phyloP scores from a whole-genome alignment of 306 rosid species.

The Canavalia gladiata region DNA sequence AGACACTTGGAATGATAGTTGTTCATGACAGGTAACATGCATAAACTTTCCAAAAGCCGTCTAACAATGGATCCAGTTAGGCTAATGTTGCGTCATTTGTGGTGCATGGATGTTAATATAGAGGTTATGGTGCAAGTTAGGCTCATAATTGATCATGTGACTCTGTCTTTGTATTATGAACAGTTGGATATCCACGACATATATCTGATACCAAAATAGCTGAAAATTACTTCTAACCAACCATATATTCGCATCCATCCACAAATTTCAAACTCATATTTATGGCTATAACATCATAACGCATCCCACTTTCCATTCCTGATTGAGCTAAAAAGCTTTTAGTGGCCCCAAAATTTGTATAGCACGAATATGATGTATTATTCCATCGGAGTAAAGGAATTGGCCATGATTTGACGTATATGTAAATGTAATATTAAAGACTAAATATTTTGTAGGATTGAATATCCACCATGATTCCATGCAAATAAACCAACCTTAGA shows the following conservation, averaged over 20 bases:
- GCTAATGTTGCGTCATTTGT: slow-evolving; percentile 30
- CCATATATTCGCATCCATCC: slow-evolving; percentile 22
- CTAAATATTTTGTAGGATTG: not conserved
- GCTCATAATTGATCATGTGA: slow-evolving; percentile 32
- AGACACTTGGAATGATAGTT: slow-evolving; percentile 3
- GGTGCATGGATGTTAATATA: slow-evolving; percentile 4
- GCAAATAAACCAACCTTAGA: slow-evolving; percentile 5
- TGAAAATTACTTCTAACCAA: slow-evolving; percentile 41
- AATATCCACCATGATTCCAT: not conserved
- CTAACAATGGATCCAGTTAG: not conserved
- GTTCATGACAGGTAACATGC: slow-evolving; percentile 13
- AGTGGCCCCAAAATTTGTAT: slow-evolving; percentile 33
- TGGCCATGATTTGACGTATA: slow-evolving; percentile 3
- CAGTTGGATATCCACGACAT: not conserved
- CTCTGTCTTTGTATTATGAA: not conserved
- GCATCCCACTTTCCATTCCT: slow-evolving; percentile 31
- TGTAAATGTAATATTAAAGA: not conserved
- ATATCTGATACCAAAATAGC: not conserved
- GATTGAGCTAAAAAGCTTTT: slow-evolving; percentile 27
- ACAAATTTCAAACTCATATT: slow-evolving; percentile 33
- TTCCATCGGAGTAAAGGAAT: not conserved
- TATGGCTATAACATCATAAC: not conserved
- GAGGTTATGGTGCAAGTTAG: slow-evolving; percentile 22
- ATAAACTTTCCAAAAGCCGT: slow-evolving; percentile 10
- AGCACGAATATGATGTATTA: slow-evolving; percentile 21